phyloP scores from a whole-genome alignment of 208 protist genomes.

The Sergeia podlipaevii region DNA sequence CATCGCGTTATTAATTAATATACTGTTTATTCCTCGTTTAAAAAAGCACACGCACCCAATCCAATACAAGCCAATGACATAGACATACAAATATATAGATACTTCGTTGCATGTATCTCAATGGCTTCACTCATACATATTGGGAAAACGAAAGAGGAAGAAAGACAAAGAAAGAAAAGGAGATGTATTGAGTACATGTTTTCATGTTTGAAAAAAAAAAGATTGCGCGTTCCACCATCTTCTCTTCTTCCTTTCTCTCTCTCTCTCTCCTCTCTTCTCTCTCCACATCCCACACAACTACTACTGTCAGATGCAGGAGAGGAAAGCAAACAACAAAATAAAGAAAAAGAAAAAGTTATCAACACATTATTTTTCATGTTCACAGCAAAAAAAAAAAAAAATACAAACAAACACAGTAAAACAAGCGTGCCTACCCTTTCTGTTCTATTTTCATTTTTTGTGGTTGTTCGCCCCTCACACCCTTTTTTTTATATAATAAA shows the following conservation, averaged over 20 bases:
- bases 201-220: too few species aligned
- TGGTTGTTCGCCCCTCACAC: too few species aligned
- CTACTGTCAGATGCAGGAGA: too few species aligned
- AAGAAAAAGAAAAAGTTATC: constrained; percentile 12
- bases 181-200: not conserved
- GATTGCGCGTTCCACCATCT: too few species aligned
- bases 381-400: constrained; percentile 7
- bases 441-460: not conserved
- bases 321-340: not conserved
- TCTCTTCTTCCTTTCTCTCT: too few species aligned
- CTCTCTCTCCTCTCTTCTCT: too few species aligned
- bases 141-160: constrained; percentile 11
- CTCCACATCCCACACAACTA: too few species aligned
- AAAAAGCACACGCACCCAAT: too few species aligned
- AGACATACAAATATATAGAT: not conserved
- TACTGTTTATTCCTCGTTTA: too few species aligned
- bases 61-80: constrained; percentile 1
- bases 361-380: not conserved
- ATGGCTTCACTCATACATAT: not conserved
- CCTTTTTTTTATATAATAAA: constrained; percentile 5
- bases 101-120: not conserved
- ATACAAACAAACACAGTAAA: constrained; percentile 2
- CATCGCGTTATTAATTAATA: too few species aligned
- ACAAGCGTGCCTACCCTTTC: not conserved
- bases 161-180: not conserved